Base-by-base conservation (phyloP, 1,284 basidiomycete genomes). In the Ceratobasidium papillatum region DNA sequence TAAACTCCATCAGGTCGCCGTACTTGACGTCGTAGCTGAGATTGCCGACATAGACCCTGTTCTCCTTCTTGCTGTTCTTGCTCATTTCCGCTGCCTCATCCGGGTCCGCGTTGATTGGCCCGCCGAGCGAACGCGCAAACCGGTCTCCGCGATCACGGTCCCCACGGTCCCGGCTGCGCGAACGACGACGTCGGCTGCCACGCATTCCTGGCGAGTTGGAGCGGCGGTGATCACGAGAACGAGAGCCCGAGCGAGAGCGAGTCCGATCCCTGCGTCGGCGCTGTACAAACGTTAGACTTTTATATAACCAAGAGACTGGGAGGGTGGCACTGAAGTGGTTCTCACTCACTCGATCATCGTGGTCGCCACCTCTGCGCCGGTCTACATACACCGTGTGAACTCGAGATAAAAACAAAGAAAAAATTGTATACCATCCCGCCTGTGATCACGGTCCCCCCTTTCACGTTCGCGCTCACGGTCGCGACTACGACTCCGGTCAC, bases 1-100 rank as follows among this genome's bases (percentile, higher is more conserved):
- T 96, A 82, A 96, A 97, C 90, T 96, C 93, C 89, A 96, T 95
- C 85, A 99, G 88, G 86, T 98, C 95, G 84, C 94, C 91, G 86
- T 96, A 98, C 85, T 93, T 96, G 89, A 96, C 94, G 83, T 96
- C 94, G 87, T 98, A 99, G 82, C 92, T 94, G 84, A 99, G 89
- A 84, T 99, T 99, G 81, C 96, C 97, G 82, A 99, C 95, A 81
- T 99, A 99, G 80, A 99, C 95, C 78, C 97, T 89, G 84, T 98
- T 96, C 87, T 99, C 96, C 86, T 95, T 91, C 87, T 96, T 94
- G 90, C 93, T 95, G 80, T 91, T 88, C 83, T 96, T 95, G 80
- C 94, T 91, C 79, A 95, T 94, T 81, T 94, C 94, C 79, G 89
- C 90, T 17, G 94, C 94, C 82, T 96, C 94, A 84, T 94, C 93